These are phyloP conservation scores for Saccharata proteae DNA, from an alignment of 2,329 filamentous ascomycete genomes.

Conservation along the genomic window DNA sequence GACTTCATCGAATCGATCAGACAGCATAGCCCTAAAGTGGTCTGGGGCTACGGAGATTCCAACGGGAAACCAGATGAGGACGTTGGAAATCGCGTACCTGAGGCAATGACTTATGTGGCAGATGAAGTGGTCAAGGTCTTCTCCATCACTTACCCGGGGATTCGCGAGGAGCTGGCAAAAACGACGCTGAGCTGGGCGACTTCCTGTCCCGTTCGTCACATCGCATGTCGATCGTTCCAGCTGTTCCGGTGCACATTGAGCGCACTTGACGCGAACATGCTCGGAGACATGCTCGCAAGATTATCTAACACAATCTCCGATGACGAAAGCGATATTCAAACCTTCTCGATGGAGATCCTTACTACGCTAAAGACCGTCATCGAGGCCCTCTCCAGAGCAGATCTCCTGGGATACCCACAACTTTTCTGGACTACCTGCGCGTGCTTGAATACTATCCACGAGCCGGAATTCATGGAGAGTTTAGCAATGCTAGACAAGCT, in stretches of 20 bases:
- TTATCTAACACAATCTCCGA: constrained; percentile 96
- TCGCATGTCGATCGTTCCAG: constrained; percentile 94
- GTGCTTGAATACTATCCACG: constrained; percentile 92
- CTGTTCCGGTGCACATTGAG: constrained; percentile 91
- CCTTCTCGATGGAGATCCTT: constrained; percentile 95
- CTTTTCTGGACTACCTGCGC: constrained; percentile 97
- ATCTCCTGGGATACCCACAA: constrained; percentile 81
- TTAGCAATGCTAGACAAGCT: constrained; percentile 84
- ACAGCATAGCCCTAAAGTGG: constrained; percentile 67
- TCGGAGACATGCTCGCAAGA: constrained; percentile 90
- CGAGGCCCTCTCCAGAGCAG: constrained; percentile 63
- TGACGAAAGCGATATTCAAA: constrained; percentile 83
- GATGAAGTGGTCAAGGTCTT: constrained; percentile 76
- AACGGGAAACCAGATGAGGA: constrained; percentile 62
- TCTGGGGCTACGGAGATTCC: constrained; percentile 91
- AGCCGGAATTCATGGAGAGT: constrained; percentile 85
- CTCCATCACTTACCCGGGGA: constrained; percentile 66
- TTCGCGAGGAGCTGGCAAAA: constrained; percentile 85
- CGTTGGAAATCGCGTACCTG: constrained; percentile 67
- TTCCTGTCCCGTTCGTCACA: constrained; percentile 85
- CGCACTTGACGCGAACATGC: constrained; percentile 81
- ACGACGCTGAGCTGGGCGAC: constrained; percentile 91
- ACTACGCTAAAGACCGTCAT: constrained; percentile 91
- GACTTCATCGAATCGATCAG: constrained; percentile 79
- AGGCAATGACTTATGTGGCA: constrained; percentile 77